Percentiles rank a stretch among this genome's conserved stretches.
Conservation (phyloP, 1,284 basidiomycete species). For the Coniferiporia sulphurascens region DNA sequence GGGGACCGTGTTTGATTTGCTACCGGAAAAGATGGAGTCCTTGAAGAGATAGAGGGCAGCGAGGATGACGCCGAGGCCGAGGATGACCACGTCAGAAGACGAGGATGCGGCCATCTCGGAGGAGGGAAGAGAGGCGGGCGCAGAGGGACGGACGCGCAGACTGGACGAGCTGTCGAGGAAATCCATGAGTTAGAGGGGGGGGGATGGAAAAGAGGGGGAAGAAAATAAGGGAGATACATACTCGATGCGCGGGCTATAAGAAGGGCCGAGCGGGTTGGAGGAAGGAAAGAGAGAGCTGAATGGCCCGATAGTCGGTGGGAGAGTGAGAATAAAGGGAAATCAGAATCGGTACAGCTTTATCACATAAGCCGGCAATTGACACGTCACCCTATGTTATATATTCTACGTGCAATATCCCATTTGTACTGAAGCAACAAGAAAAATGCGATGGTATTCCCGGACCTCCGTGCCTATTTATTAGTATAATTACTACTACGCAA, state of each 20-base stretch:
- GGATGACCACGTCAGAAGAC: constrained; percentile 62
- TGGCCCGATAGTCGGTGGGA: not conserved
- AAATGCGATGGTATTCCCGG: too few relatives aligned
- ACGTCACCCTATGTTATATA: too few relatives aligned
- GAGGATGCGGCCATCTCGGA: constrained; percentile 32
- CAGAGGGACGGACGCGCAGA: constrained; percentile 13
- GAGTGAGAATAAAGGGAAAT: not conserved
- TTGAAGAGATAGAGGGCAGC: constrained; percentile 77
- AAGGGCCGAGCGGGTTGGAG: not conserved
- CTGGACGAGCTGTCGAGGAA: constrained; percentile 9
- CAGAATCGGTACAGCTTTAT: too few relatives aligned
- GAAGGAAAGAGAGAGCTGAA: not conserved
- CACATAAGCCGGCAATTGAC: not conserved
- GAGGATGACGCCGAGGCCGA: constrained; percentile 63
- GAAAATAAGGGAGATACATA: not conserved
- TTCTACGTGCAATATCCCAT: too few relatives aligned
- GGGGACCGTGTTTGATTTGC: constrained; percentile 53
- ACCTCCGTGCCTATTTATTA: too few relatives aligned
- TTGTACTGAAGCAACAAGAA: too few relatives aligned
- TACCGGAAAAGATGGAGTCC: constrained; percentile 63
- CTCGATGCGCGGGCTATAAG: not conserved
- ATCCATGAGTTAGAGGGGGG: constrained; percentile 39
- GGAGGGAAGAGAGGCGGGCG: not conserved
- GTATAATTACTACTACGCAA: too few relatives aligned
- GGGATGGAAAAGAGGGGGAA: not conserved